phyloP scores from a whole-genome alignment of 1,284 basidiomycete genomes.

The Puccinia triticina region DNA sequence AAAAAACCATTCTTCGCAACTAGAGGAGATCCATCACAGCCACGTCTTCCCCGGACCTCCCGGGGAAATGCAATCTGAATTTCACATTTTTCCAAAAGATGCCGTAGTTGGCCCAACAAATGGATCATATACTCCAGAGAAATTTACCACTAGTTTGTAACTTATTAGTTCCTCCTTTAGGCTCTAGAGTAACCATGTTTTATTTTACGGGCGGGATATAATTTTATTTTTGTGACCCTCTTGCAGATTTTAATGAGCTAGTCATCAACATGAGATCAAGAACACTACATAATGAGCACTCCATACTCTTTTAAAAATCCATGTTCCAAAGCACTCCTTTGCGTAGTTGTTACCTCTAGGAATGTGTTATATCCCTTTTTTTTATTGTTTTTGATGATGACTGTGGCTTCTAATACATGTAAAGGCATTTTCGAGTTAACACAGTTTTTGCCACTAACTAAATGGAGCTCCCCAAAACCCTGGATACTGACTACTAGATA shows the following conservation, averaged over 20 bases:
- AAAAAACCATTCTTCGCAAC: background rate
- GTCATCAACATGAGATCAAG: background rate
- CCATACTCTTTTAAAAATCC: background rate
- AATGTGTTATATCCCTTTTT: too few relatives aligned
- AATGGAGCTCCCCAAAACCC: too few relatives aligned
- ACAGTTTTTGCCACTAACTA: too few relatives aligned
- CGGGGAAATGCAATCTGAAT: background rate
- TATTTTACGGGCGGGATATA: background rate
- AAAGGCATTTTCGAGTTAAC: too few relatives aligned
- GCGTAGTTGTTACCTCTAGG: too few relatives aligned
- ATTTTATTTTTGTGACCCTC: background rate
- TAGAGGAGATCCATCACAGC: background rate
- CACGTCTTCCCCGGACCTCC: background rate
- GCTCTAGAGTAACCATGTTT: background rate
- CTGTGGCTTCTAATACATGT: too few relatives aligned
- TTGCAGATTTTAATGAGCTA: background rate
- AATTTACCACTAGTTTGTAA: background rate
- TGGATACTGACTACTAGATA: too few relatives aligned
- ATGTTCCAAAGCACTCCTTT: background rate
- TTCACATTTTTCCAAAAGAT: background rate
- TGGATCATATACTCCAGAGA: background rate
- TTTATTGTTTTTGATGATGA: background rate
- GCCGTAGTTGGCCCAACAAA: background rate
- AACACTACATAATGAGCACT: background rate
- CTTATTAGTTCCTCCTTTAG: background rate